Evolutionary conservation across 1,284 basidiomycete genomes (phyloP).

Genomic region (Bjerkandera adusta): DNA sequence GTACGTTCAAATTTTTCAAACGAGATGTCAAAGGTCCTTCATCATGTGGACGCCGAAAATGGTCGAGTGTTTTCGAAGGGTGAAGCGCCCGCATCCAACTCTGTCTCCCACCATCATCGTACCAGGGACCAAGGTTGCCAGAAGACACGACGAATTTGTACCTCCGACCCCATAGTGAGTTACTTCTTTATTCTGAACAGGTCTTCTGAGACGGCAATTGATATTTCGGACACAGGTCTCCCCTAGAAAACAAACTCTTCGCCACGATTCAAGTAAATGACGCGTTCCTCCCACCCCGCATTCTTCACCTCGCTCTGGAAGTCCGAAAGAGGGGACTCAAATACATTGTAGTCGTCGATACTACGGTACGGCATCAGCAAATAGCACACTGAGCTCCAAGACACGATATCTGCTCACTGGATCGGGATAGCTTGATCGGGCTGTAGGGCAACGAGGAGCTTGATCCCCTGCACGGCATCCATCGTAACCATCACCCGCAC

Average conservation of each 20-base stretch:
- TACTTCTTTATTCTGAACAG: too few relatives aligned
- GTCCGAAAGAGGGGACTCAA: slow-evolving; percentile 20
- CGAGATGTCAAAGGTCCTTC: too few relatives aligned
- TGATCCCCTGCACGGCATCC: slow-evolving; percentile 29
- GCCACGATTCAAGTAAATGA: slow-evolving; percentile 20
- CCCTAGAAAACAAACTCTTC: slow-evolving; percentile 20
- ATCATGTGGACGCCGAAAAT: too few relatives aligned
- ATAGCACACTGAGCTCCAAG: neutral
- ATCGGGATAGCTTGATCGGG: slow-evolving; percentile 29
- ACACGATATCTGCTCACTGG: slow-evolving; percentile 18
- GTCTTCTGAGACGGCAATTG: neutral
- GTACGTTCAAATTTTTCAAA: too few relatives aligned
- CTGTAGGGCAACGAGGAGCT: slow-evolving; percentile 27
- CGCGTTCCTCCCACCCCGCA: slow-evolving; percentile 18
- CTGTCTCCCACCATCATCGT: too few relatives aligned
- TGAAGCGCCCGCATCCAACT: too few relatives aligned
- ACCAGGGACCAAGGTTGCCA: too few relatives aligned
- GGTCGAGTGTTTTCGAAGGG: too few relatives aligned
- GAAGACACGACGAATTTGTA: too few relatives aligned
- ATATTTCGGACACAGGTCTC: too few relatives aligned
- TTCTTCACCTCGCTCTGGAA: slow-evolving; percentile 19
- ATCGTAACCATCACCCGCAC: slow-evolving; percentile 31
- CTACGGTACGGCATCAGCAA: slow-evolving; percentile 1
- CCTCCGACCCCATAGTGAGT: neutral
- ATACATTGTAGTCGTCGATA: slow-evolving; percentile 19